A percentile compares a stretch with the other conserved stretches of the same genome.
Evolutionary conservation across 129 eudicot genomes (phyloP).

Genomic region (Chrysanthemum seticuspe): DNA sequence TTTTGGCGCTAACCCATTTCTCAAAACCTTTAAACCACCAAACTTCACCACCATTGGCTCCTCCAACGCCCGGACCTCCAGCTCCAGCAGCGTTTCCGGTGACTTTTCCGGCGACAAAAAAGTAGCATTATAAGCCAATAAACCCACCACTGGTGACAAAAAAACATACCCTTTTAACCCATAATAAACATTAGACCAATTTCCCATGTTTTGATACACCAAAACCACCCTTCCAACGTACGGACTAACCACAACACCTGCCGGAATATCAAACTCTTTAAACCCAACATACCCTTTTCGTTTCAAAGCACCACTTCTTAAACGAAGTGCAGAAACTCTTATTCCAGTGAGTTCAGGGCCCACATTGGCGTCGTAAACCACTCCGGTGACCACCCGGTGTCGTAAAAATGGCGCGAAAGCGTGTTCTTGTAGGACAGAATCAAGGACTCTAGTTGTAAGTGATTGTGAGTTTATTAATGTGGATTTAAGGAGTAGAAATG

Average conservation of each 20-base stretch:
- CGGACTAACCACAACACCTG: constrained; percentile 58
- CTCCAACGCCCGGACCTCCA: constrained; percentile 44
- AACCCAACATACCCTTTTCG: constrained; percentile 45
- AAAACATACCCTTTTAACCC: constrained; percentile 58
- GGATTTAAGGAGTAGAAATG: constrained; percentile 20
- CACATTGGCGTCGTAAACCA: constrained; percentile 41
- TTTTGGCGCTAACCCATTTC: constrained; percentile 33
- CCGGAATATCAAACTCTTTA: constrained; percentile 64
- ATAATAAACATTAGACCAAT: constrained; percentile 63
- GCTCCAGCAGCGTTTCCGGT: constrained; percentile 40
- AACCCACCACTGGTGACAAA: constrained; percentile 68
- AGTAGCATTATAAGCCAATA: constrained; percentile 65
- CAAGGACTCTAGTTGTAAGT: constrained; percentile 34
- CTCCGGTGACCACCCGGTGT: constrained; percentile 54
- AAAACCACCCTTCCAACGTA: constrained; percentile 64
- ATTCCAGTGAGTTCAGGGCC: constrained; percentile 64
- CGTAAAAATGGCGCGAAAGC: constrained; percentile 57
- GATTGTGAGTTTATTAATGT: constrained; percentile 37
- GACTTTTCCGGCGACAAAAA: constrained; percentile 38
- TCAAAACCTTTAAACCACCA: constrained; percentile 19
- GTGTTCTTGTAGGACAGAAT: constrained; percentile 61
- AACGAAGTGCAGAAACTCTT: constrained; percentile 50
- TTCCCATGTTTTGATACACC: constrained; percentile 73
- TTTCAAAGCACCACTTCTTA: constrained; percentile 72
- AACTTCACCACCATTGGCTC: constrained; percentile 50